Evolutionary conservation across 2,329 filamentous ascomycete species (phyloP), one percentile per base, ranked within the genome.

Genomic region (Stachybotrys chlorohalonatus): DNA sequence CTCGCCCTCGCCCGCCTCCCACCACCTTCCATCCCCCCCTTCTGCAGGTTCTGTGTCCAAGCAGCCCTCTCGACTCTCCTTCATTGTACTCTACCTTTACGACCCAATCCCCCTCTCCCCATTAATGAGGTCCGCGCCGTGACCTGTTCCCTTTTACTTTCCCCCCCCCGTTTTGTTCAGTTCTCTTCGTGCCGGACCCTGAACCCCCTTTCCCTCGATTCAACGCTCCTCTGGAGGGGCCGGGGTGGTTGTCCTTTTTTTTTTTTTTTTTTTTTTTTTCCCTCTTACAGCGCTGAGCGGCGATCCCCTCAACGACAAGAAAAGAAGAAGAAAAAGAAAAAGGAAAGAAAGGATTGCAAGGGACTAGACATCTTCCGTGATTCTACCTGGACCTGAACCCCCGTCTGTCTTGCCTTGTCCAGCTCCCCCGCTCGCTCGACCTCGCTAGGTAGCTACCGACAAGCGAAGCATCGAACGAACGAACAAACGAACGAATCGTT

Each of bases 221-320:
- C 36, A 42, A 13, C 36, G 36, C 36, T 42, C 36, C 36, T 42
- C 36, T 9, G 36, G 36, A 42, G 36, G 36, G 36, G 36, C 36
- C 36, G 46, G 17, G 39, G 39, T 45, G 11, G 39, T 45, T 11
- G 39, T 45, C 39, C 11, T 11, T 45, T 45, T 5, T 45, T 45
- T 5, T 45, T 45, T 45, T 45, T n/a, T 45, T 45, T n/a, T 45
- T 45, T 45, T 45, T n/a, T 45, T 5, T 45, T 45, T 45, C 2
- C 11, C 64, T 58, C 39, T 45, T 11, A 64, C 59, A 62, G 64
- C 63, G 50, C 50, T 52, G 50, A 8, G 50, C 50, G 50, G 36
- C 50, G 32, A 52, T 52, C 32, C 15, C 49, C 49, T 45, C 36
- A 9, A 52, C 46, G 17, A 47, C 46, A 16, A 47, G 46, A 47